These are phyloP conservation scores for Zymoseptoria brevis DNA, from an alignment of 2,329 filamentous ascomycete genomes.

Conservation along the genomic window DNA sequence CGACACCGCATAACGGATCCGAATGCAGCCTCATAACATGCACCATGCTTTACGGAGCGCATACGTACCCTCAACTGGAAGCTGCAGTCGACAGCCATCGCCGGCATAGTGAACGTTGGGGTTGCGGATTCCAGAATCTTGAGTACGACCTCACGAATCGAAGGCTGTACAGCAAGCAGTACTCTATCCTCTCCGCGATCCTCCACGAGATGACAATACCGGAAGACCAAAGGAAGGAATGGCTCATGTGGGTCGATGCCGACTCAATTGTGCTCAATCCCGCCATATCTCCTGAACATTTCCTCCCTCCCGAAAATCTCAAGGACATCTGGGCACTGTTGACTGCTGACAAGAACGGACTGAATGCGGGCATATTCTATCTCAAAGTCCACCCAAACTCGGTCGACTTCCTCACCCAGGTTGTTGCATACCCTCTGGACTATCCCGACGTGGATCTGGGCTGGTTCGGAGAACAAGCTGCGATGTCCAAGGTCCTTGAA, in stretches of 20 bases:
- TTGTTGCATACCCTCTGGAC: slow-evolving; percentile 8
- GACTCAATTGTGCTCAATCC: slow-evolving; percentile 26
- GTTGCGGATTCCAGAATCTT: slow-evolving; percentile 5
- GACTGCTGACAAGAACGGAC: slow-evolving; percentile 21
- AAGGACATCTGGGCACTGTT: slow-evolving; percentile 22
- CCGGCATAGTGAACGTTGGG: slow-evolving; percentile 5
- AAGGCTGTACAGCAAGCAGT: slow-evolving; percentile 11
- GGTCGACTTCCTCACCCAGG: slow-evolving; percentile 18
- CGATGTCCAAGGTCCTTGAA: slow-evolving; percentile 7
- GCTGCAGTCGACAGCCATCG: slow-evolving; percentile 3
- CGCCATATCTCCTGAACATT: slow-evolving; percentile 24
- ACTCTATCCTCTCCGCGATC: slow-evolving; percentile 11
- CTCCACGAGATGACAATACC: slow-evolving; percentile 25
- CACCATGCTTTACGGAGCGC: slow-evolving; percentile 10
- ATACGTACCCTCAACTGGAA: slow-evolving; percentile 3
- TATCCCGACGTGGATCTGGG: slow-evolving; percentile 11
- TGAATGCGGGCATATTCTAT: slow-evolving; percentile 28
- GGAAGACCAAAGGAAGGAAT: slow-evolving; percentile 18
- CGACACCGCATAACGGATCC: not conserved
- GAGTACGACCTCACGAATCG: slow-evolving; percentile 7
- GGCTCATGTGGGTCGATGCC: slow-evolving; percentile 28
- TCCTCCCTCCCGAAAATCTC: slow-evolving; percentile 25
- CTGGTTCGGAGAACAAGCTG: slow-evolving; percentile 1
- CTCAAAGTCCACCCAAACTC: slow-evolving; percentile 21
- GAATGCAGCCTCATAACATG: slow-evolving; percentile 1